A percentile compares a stretch with the other conserved stretches of the same genome.
Conservation (phyloP, 129 eudicot genomes). For the Flaveria linearis region DNA sequence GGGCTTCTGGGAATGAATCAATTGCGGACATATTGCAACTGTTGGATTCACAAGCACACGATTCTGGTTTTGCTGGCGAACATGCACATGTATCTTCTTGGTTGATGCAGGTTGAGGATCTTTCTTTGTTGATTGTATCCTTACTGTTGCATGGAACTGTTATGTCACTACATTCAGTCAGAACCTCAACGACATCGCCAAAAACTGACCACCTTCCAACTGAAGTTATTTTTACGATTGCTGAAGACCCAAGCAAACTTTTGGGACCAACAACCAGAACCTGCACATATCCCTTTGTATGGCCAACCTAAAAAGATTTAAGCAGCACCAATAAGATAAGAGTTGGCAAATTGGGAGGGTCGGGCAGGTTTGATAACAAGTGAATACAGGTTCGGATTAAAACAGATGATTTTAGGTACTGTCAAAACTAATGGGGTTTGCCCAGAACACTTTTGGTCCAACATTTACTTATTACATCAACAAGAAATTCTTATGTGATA, state of each 20-base stretch:
- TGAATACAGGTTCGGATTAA: neutral
- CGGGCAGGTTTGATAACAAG: neutral
- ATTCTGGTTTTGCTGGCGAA: constrained; percentile 48
- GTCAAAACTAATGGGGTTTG: neutral
- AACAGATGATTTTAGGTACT: neutral
- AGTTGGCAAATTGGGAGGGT: neutral
- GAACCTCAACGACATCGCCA: constrained; percentile 76
- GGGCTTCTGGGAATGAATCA: constrained; percentile 26
- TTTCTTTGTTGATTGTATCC: constrained; percentile 17
- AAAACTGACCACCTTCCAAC: constrained; percentile 99
- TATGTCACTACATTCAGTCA: constrained; percentile 18
- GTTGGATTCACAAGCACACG: constrained; percentile 65
- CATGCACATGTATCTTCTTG: constrained; percentile 56
- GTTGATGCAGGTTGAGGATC: constrained; percentile 39
- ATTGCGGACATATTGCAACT: constrained; percentile 40
- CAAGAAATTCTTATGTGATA: too few relatives aligned
- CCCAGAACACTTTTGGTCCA: neutral
- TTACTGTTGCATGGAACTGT: constrained; percentile 18
- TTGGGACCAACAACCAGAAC: constrained; percentile 81
- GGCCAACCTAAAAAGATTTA: constrained; percentile 69
- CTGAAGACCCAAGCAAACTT: constrained; percentile 86
- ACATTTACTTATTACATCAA: neutral
- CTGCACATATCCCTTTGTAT: constrained; percentile 95
- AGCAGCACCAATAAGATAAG: constrained; percentile 9
- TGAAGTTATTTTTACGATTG: constrained; percentile 75